Conservation (phyloP, 257 asterid genomes). For the Solanum megistacrolobum region DNA sequence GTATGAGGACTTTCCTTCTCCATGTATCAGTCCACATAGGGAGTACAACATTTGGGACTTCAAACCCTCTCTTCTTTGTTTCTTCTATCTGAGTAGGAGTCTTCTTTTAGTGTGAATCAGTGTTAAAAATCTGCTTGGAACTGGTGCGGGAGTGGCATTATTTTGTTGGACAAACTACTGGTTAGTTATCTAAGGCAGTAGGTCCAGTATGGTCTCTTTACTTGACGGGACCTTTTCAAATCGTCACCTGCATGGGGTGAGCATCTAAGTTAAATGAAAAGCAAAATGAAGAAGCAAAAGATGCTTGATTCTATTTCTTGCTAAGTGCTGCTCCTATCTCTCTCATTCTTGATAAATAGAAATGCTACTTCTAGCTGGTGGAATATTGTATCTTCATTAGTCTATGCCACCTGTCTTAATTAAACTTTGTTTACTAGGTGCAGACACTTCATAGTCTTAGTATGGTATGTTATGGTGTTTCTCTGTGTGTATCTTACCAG, state of each 20-base stretch:
- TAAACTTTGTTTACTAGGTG: background rate
- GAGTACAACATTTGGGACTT: background rate
- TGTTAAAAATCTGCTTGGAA: background rate
- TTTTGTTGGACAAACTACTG: background rate
- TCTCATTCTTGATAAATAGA: background rate
- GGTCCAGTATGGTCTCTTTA: background rate
- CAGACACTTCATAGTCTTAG: background rate
- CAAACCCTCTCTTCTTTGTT: background rate
- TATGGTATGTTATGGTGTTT: conserved; percentile 1
- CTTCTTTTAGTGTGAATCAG: background rate
- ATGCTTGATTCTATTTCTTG: background rate
- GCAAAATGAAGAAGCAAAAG: background rate
- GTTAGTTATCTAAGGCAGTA: background rate
- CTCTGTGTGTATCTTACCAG: conserved; percentile 27
- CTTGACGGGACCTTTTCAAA: background rate
- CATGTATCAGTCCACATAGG: background rate
- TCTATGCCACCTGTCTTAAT: background rate
- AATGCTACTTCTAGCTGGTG: background rate
- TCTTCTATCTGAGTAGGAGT: background rate
- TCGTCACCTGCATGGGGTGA: background rate
- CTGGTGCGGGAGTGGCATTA: background rate
- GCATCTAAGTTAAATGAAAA: background rate
- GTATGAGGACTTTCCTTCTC: background rate
- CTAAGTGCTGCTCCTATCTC: background rate
- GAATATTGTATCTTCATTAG: background rate